Conservation (phyloP, 768 basidiomycete genomes). For the Tephrocybe rancida region DNA sequence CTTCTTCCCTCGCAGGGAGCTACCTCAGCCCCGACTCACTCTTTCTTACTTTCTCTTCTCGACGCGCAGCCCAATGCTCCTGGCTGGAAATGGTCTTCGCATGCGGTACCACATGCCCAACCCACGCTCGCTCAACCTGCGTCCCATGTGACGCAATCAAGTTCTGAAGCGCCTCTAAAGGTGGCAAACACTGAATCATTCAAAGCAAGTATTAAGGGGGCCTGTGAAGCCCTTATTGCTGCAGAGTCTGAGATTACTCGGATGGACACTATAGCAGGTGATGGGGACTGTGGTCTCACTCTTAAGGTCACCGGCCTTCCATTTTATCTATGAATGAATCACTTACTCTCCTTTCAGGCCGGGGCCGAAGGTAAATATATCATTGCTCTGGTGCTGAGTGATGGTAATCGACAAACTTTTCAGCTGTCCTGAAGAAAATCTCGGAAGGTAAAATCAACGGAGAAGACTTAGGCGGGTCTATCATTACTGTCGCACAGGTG, state of each 20-base stretch:
- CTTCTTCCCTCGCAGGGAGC: constrained; percentile 61
- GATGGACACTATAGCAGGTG: constrained; percentile 91
- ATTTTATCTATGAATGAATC: background rate
- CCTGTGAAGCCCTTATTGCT: constrained; percentile 65
- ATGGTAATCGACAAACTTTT: background rate
- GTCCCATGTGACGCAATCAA: constrained; percentile 3
- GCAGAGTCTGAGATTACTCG: constrained; percentile 90
- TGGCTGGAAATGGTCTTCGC: constrained; percentile 85
- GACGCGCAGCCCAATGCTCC: constrained; percentile 71
- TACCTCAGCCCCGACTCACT: constrained; percentile 34
- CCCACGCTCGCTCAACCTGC: constrained; percentile 18
- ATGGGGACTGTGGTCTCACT: constrained; percentile 69
- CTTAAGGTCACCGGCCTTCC: constrained; percentile 37
- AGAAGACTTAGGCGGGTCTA: constrained; percentile 61
- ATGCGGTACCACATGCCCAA: constrained; percentile 34
- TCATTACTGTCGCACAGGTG: constrained; percentile 70
- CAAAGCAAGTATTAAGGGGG: constrained; percentile 52
- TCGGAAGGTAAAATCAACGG: constrained; percentile 59
- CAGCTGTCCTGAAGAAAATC: constrained; percentile 66
- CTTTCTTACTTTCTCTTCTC: constrained; percentile 63
- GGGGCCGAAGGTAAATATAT: constrained; percentile 65
- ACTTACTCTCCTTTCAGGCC: constrained; percentile 32
- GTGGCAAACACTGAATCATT: constrained; percentile 53
- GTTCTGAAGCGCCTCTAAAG: constrained; percentile 20
- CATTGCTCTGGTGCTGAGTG: background rate